phyloP scores from a whole-genome alignment of 2,329 filamentous ascomycete species.

The Talaromyces sp. region DNA sequence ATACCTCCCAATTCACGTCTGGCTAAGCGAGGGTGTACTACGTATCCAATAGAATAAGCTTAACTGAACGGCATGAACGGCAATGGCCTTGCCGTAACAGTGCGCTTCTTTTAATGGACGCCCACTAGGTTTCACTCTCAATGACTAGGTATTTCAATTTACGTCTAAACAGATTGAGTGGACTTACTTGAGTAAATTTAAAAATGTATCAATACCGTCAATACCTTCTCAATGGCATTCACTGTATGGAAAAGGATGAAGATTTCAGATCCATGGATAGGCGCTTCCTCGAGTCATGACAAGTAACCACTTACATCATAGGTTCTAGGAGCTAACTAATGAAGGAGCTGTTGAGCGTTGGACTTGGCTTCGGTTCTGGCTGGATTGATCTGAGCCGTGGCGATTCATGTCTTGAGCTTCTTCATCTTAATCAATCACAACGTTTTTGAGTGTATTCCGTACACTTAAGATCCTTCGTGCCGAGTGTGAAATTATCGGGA shows the following conservation, averaged over 20 bases:
- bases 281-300: neutral
- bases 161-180: neutral
- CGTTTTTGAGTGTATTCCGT: neutral
- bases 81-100: neutral
- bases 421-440: neutral
- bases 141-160: neutral
- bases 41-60: neutral
- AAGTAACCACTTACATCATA: constrained; percentile 9
- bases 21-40: neutral
- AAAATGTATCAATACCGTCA: neutral
- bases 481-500: neutral
- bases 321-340: neutral
- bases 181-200: neutral
- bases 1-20: neutral
- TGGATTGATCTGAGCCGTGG: neutral
- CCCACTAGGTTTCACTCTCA: neutral
- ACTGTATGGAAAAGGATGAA: neutral
- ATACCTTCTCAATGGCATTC: neutral
- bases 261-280: neutral
- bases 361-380: neutral
- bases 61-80: neutral
- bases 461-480: neutral
- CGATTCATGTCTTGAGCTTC: neutral
- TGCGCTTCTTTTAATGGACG: neutral
- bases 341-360: neutral